Evolutionary conservation across 768 basidiomycete genomes (phyloP).

Genomic region (Boletus rubropictus): DNA sequence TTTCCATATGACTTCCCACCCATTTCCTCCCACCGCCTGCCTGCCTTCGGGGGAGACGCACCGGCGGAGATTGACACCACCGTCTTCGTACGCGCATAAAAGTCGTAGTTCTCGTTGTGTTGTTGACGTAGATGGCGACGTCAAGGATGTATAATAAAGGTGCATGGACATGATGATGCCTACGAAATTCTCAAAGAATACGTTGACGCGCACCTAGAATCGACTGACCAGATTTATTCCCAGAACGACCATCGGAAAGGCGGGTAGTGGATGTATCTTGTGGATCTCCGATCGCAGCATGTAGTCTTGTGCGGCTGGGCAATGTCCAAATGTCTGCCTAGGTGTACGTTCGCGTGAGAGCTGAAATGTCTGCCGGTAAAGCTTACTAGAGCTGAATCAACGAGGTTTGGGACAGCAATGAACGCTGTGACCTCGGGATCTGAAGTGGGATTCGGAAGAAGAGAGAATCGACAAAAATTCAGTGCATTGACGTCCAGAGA

Average conservation of each 20-base stretch:
- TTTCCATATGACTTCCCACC: slow-evolving; percentile 71
- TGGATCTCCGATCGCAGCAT: slow-evolving; percentile 77
- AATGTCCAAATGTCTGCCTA: slow-evolving; percentile 88
- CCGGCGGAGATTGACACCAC: slow-evolving; percentile 67
- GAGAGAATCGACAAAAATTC: slow-evolving; percentile 88
- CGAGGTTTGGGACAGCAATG: slow-evolving; percentile 79
- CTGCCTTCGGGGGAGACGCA: slow-evolving; percentile 36
- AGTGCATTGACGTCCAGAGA: slow-evolving; percentile 89
- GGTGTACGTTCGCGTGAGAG: neutral
- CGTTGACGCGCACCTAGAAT: neutral
- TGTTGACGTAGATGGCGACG: slow-evolving; percentile 30
- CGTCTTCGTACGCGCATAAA: slow-evolving; percentile 80
- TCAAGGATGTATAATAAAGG: slow-evolving; percentile 40
- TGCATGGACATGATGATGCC: slow-evolving; percentile 90
- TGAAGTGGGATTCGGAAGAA: slow-evolving; percentile 36
- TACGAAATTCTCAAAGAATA: slow-evolving; percentile 22
- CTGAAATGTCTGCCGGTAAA: neutral
- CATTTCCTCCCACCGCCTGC: slow-evolving; percentile 56
- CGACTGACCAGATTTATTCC: slow-evolving; percentile 49
- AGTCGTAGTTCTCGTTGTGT: slow-evolving; percentile 47
- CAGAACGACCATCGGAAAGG: slow-evolving; percentile 43
- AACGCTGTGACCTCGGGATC: slow-evolving; percentile 36
- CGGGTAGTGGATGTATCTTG: slow-evolving; percentile 23
- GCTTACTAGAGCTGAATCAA: slow-evolving; percentile 78
- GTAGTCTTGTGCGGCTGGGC: slow-evolving; percentile 61